phyloP scores from a whole-genome alignment of 768 basidiomycete species.

The Boletus coccyginus region DNA sequence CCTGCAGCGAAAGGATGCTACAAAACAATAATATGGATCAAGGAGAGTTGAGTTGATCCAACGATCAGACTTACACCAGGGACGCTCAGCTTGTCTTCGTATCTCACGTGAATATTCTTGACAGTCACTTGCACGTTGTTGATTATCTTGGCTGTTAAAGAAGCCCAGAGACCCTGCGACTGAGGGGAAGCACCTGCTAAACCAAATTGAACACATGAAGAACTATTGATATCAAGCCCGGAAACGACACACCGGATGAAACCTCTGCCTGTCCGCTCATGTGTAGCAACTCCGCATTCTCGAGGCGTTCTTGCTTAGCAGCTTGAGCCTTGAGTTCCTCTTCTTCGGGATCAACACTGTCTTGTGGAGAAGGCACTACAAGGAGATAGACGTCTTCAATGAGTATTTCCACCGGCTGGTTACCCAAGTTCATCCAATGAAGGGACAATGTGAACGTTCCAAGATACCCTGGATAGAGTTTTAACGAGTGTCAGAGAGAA shows the following conservation, averaged over 20 bases:
- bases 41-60: neutral
- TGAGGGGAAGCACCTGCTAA: conserved; percentile 53
- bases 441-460: conserved; percentile 84
- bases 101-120: conserved; percentile 93
- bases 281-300: conserved; percentile 83
- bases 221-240: neutral
- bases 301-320: conserved; percentile 83
- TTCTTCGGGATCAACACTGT: conserved; percentile 71
- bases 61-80: conserved; percentile 67
- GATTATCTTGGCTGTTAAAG: conserved; percentile 83
- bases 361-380: conserved; percentile 76
- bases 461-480: conserved; percentile 59
- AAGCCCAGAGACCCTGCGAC: conserved; percentile 81
- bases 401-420: conserved; percentile 85
- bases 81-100: conserved; percentile 92
- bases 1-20: conserved; percentile 96
- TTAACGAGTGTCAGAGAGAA: neutral
- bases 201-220: conserved; percentile 5
- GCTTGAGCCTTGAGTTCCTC: conserved; percentile 81
- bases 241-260: conserved; percentile 40
- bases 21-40: neutral
- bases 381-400: conserved; percentile 96
- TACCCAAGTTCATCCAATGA: conserved; percentile 86
- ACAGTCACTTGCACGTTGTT: conserved; percentile 96
- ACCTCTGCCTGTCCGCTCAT: conserved; percentile 56